Conservation (phyloP, 257 asterid genomes). For the Vinca minor region DNA sequence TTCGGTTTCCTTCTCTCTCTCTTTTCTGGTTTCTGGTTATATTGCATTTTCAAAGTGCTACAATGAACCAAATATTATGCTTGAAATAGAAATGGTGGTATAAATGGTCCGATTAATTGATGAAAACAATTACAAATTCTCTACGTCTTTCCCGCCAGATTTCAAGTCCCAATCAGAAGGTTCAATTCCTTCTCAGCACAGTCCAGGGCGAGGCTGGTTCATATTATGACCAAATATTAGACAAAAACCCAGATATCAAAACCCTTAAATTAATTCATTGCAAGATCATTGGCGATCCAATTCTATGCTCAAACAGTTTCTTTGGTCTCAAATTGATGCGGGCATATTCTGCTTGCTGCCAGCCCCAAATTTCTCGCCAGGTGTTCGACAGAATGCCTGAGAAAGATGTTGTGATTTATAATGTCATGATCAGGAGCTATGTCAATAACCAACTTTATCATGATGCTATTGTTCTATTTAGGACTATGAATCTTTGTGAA, state of each 20-base stretch:
- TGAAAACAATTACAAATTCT: slow-evolving; percentile 14
- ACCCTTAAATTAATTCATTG: slow-evolving; percentile 47
- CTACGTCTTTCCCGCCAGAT: slow-evolving; percentile 32
- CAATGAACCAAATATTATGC: too few relatives aligned
- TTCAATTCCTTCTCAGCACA: slow-evolving; percentile 8
- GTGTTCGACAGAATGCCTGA: slow-evolving; percentile 59
- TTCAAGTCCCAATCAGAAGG: slow-evolving; percentile 19
- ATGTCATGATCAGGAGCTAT: slow-evolving; percentile 79
- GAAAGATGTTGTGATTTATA: slow-evolving; percentile 47
- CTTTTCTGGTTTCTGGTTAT: too few relatives aligned
- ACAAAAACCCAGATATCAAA: slow-evolving; percentile 41
- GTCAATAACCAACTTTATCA: slow-evolving; percentile 45
- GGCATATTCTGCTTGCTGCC: slow-evolving; percentile 53
- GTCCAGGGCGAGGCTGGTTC: slow-evolving; percentile 6
- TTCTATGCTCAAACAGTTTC: slow-evolving; percentile 38
- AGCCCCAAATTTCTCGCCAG: slow-evolving; percentile 46
- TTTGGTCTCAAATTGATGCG: slow-evolving; percentile 67
- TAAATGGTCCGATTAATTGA: background rate
- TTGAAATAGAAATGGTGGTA: too few relatives aligned
- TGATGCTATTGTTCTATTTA: slow-evolving; percentile 54
- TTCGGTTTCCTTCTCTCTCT: background rate
- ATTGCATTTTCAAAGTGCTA: too few relatives aligned
- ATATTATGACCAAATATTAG: slow-evolving; percentile 34
- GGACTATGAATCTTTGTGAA: slow-evolving; percentile 34
- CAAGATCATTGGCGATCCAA: slow-evolving; percentile 38